Base-by-base conservation (phyloP, 495 filamentous ascomycete genomes). In the Tuber umbilicatum region DNA sequence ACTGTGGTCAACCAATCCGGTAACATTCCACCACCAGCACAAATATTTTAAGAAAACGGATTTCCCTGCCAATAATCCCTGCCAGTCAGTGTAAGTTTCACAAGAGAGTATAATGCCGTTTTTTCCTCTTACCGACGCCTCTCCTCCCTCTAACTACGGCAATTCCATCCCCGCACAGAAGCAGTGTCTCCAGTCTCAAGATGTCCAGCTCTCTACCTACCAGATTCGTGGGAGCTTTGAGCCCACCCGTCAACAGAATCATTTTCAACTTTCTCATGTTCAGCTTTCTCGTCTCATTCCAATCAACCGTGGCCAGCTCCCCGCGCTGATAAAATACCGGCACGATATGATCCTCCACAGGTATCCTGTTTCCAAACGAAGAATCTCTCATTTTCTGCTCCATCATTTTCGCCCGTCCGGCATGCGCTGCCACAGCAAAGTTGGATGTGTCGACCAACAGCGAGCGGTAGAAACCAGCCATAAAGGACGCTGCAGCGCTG, bases 261-360 rank as follows among this genome's bases (percentile, higher is more conserved):
- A 64, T 64, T 27, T 64, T 64, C 31, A n/a, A 14, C 27, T 35
- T 64, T 14, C 12, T 64, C 55, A 64, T 64, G 55, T 64, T 64
- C 31, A n/a, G 27, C 27, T 35, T 64, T 14, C 12, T 64, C 55
- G 35, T 64, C 27, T 35, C 55, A 17, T 14, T 4, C 55, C 27
- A 35, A 17, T 64, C 12, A 35, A 64, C 35, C 27, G 27, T 14
- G 55, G 55, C 55, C 2, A 35, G 27, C 27, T 64, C 55, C 35
- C 75, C 76, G 38, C 41, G 77, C 35, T 78, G 68, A 50, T 78
- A 78, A 31, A 78, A 42, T 1, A 71, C 41, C 12, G 76, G 76
- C 40, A 74, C 41, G 43, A 78, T 35, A 71, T 75, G 77, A 41
- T 78, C 76, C 67, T 73, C 74, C 0, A 78, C 31, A 12, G 35